phyloP scores from a whole-genome alignment of 768 basidiomycete species.

The Panellus pusillus region DNA sequence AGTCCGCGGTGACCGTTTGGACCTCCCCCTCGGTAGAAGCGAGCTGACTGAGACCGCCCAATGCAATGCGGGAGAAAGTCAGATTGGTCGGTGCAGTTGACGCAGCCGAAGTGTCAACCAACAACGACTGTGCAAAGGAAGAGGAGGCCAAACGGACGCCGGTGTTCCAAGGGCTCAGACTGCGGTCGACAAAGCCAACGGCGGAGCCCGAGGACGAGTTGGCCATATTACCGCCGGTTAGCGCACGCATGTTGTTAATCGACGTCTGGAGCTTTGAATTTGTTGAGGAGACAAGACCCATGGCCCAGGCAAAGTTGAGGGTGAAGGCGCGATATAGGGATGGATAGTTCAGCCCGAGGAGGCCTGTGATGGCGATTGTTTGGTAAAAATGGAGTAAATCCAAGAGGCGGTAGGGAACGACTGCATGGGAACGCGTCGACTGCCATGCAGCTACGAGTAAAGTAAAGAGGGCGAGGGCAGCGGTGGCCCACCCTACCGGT shows the following conservation, averaged over 20 bases:
- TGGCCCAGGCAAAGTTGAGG: conserved; percentile 86
- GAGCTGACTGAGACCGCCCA: conserved; percentile 9
- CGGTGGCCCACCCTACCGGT: conserved; percentile 78
- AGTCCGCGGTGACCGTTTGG: conserved; percentile 61
- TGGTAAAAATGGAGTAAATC: conserved; percentile 86
- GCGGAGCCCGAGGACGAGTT: conserved; percentile 60
- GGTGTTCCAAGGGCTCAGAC: conserved; percentile 51
- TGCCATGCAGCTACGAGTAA: conserved; percentile 64
- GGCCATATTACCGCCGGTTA: conserved; percentile 76
- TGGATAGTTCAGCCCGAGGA: conserved; percentile 88
- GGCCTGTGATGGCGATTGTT: conserved; percentile 72
- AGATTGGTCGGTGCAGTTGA: conserved; percentile 9
- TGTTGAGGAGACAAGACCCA: conserved; percentile 68
- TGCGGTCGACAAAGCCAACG: conserved; percentile 77
- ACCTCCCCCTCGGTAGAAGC: conserved; percentile 43
- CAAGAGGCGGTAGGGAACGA: conserved; percentile 75
- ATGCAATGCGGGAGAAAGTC: not conserved
- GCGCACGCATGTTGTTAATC: conserved; percentile 79
- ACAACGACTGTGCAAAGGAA: conserved; percentile 15
- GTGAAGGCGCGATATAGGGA: conserved; percentile 77
- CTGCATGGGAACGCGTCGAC: conserved; percentile 53
- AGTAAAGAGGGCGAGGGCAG: conserved; percentile 61
- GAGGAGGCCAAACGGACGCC: not conserved
- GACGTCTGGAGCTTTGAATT: conserved; percentile 66
- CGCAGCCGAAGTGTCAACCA: conserved; percentile 5